phyloP scores from a whole-genome alignment of 1,284 basidiomycete species.

The Jaminaea rosea region DNA sequence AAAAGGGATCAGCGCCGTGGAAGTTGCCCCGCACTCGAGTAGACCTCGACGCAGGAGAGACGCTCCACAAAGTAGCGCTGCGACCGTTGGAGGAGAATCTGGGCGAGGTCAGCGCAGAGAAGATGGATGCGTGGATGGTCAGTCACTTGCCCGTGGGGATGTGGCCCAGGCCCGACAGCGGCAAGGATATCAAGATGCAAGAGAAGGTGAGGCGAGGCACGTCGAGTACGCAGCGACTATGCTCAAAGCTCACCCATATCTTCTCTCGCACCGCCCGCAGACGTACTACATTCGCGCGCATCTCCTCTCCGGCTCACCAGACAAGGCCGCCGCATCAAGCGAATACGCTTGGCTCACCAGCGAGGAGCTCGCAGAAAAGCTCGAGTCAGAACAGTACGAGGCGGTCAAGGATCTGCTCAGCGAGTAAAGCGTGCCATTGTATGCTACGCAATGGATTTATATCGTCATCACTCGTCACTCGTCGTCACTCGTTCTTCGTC shows the following conservation, averaged over 20 bases:
- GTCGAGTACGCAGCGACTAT: not conserved
- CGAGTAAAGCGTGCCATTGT: not conserved
- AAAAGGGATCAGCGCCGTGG: constrained; percentile 49
- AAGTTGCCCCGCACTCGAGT: constrained; percentile 9
- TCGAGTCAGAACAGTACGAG: constrained; percentile 57
- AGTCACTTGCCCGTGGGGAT: constrained; percentile 37
- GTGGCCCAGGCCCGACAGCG: not conserved
- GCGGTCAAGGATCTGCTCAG: constrained; percentile 64
- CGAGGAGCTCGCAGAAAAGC: constrained; percentile 62
- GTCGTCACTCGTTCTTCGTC: no score
- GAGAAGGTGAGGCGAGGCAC: not conserved
- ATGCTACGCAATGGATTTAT: not conserved
- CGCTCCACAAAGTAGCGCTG: constrained; percentile 15
- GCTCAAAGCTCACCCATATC: not conserved
- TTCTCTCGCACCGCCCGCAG: no score
- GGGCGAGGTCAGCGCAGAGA: no score
- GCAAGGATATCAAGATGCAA: not conserved
- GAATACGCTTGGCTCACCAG: constrained; percentile 86
- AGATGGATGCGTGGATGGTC: constrained; percentile 44
- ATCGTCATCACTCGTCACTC: not conserved
- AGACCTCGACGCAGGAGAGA: not conserved
- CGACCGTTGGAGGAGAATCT: constrained; percentile 19
- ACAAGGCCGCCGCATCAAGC: constrained; percentile 32
- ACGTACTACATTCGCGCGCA: constrained; percentile 38
- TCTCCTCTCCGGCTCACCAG: constrained; percentile 22